Evolutionary conservation across 2,329 filamentous ascomycete species (phyloP), one percentile per base, ranked within the genome.

Genomic region (Neophaeococcomyces aloes): DNA sequence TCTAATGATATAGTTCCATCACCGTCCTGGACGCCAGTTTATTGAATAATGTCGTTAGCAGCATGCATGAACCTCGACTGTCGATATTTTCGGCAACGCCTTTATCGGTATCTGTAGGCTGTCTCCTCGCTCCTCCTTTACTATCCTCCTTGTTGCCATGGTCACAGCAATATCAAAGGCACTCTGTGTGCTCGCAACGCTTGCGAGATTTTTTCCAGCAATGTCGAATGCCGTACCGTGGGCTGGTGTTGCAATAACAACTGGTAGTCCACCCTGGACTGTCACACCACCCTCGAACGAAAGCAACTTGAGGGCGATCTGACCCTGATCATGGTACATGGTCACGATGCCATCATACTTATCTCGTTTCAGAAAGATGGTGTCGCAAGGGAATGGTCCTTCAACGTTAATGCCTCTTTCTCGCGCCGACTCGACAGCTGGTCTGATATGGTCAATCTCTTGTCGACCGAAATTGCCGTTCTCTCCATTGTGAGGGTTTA

Each of bases 271-370:
- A 7, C 60, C 60, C 42, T 61, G 58, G 2, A 62, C 54, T 0
- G 60, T 63, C 17, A 62, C 59, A 4, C 60, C 58, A 7, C 59
- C 58, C 25, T 63, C 59, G 45, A 63, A 63, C 2, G 48, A 49
- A 7, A 63, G 53, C 3, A 62, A 48, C 50, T 61, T 62, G 47
- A 63, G 56, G 4, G 59, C 60, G 29, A 61, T 61, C 47, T 63
- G 60, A 3, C 60, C 60, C 37, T 62, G 60, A 45, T 63, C 60
- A 48, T 62, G 60, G 41, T 62, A 62, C 60, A 62, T 61, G 29
- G 39, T 45, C 23, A 62, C 53, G 19, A 63, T 60, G n/a, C 55
- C 59, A 44, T 62, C 59, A 39, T 57, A 62, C 14, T 55, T 48
- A 18, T 52, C 42, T 19, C 61, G 50, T 45, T 56, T 56, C 7